Evolutionary conservation across 305 asterid species (phyloP).

Genomic region (Lippia alba): DNA sequence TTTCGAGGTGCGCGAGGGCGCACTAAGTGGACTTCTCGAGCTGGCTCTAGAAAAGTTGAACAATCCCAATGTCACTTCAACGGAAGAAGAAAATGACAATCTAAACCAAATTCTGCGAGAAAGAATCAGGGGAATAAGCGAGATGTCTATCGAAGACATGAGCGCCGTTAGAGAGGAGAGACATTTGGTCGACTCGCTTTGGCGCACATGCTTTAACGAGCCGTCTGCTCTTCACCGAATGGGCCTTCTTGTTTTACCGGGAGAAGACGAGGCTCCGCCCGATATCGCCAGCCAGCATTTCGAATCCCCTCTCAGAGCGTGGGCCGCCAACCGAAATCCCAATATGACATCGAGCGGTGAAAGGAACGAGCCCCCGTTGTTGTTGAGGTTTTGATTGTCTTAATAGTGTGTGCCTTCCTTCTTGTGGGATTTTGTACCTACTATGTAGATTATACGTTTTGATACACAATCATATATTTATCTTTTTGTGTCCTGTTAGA

Average conservation of each 20-base stretch:
- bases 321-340: slow-evolving; percentile 64
- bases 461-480: no score
- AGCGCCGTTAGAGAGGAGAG: slow-evolving; percentile 83
- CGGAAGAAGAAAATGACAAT: slow-evolving; percentile 54
- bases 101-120: slow-evolving; percentile 70
- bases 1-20: slow-evolving; percentile 78
- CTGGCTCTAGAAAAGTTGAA: slow-evolving; percentile 52
- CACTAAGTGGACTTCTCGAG: slow-evolving; percentile 73
- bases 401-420: no score
- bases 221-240: slow-evolving; percentile 77
- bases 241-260: slow-evolving; percentile 74
- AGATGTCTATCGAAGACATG: slow-evolving; percentile 78
- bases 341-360: slow-evolving; percentile 39
- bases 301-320: slow-evolving; percentile 78
- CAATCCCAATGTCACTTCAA: slow-evolving; percentile 24
- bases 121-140: slow-evolving; percentile 61
- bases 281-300: slow-evolving; percentile 82
- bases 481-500: no score
- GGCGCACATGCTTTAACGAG: slow-evolving; percentile 63
- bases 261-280: slow-evolving; percentile 82
- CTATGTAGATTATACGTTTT: no score
- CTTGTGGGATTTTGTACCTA: no score
- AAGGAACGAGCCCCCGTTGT: slow-evolving; percentile 59
- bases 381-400: slow-evolving; percentile 46
- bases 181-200: slow-evolving; percentile 78